phyloP scores from a whole-genome alignment of 1,284 basidiomycete genomes.

The Meripilus lineatus region DNA sequence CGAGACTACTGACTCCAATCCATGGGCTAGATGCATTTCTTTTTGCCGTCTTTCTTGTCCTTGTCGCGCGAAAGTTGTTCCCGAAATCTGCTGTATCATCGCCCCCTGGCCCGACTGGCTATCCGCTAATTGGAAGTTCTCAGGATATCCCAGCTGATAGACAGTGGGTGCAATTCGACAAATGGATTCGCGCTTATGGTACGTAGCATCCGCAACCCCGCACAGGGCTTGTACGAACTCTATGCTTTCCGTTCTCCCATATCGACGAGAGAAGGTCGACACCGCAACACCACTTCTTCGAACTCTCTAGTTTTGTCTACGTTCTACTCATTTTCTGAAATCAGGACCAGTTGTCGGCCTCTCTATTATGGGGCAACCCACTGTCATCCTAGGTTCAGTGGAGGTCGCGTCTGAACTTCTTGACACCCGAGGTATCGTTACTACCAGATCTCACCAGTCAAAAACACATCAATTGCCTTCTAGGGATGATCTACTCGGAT shows the following conservation, averaged over 20 bases:
- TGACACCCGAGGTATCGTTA: slow-evolving; percentile 22
- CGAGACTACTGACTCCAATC: no score
- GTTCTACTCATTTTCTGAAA: no score
- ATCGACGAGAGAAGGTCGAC: no score
- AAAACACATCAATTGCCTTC: no score
- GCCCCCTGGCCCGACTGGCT: slow-evolving; percentile 24
- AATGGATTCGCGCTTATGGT: slow-evolving; percentile 29
- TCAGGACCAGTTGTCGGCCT: no score
- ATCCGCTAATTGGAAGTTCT: slow-evolving; percentile 26
- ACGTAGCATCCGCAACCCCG: slow-evolving; percentile 2
- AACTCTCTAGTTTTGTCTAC: no score
- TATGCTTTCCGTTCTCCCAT: background rate
- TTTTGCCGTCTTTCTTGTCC: no score
- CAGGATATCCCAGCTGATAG: slow-evolving; percentile 26
- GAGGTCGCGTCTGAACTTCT: slow-evolving; percentile 28
- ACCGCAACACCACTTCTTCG: no score
- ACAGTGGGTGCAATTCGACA: slow-evolving; percentile 28
- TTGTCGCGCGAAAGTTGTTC: no score
- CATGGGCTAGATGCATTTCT: no score
- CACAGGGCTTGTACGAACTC: background rate
- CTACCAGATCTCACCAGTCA: no score
- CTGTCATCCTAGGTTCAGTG: slow-evolving; percentile 26
- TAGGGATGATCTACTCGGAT: slow-evolving; percentile 36
- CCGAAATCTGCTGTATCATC: background rate
- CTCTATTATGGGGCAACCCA: slow-evolving; percentile 26